phyloP scores from a whole-genome alignment of 1,139 yeast species.

The Saccharomyces pastorianus region DNA sequence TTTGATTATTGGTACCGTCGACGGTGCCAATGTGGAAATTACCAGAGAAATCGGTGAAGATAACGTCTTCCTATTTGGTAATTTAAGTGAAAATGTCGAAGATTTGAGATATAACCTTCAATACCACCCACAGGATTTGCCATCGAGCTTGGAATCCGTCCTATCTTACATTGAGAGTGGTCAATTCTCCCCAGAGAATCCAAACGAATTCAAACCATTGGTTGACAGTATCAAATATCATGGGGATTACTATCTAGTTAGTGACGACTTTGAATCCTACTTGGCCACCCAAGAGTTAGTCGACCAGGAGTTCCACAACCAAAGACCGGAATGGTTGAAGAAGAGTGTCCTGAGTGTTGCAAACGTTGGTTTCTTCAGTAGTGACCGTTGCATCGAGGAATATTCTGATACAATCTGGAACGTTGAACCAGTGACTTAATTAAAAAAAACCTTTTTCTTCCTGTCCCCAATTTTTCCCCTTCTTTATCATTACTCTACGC shows the following conservation, averaged over 20 bases:
- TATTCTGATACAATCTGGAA: constrained; percentile 93
- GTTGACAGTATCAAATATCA: constrained; percentile 61
- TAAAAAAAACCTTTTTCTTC: background rate
- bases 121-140: constrained; percentile 42
- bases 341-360: constrained; percentile 77
- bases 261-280: constrained; percentile 83
- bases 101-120: constrained; percentile 71
- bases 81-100: constrained; percentile 82
- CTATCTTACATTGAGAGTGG: constrained; percentile 65
- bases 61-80: constrained; percentile 86
- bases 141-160: constrained; percentile 52
- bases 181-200: constrained; percentile 51
- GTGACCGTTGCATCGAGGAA: constrained; percentile 87
- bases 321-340: constrained; percentile 65
- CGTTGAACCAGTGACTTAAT: constrained; percentile 60
- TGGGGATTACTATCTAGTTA: constrained; percentile 81
- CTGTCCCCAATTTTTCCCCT: too few species aligned
- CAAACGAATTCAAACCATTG: constrained; percentile 58
- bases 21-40: constrained; percentile 94
- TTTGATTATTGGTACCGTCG: constrained; percentile 88
- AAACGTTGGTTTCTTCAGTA: constrained; percentile 86
- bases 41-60: constrained; percentile 91
- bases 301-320: constrained; percentile 60
- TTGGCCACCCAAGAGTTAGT: constrained; percentile 71
- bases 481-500: too few species aligned